Evolutionary conservation across 805 yeast species (phyloP).

Genomic region (Candida patagonica): DNA sequence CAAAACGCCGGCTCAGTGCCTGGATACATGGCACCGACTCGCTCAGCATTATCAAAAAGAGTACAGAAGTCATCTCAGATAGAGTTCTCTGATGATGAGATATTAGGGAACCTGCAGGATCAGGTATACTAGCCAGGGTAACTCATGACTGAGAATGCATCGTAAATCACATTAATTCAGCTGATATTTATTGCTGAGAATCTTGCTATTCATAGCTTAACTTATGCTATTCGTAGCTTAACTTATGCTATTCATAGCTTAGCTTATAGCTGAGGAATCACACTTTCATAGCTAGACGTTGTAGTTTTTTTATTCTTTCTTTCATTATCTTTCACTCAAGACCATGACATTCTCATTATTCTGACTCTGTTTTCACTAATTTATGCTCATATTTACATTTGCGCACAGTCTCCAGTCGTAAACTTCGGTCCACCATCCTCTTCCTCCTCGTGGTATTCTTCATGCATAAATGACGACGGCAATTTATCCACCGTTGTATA

Average conservation of each 20-base stretch:
- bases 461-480: not conserved
- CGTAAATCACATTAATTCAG: no score
- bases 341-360: no score
- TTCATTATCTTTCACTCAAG: no score
- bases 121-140: not conserved
- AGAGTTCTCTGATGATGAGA: not conserved
- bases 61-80: not conserved
- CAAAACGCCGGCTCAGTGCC: not conserved
- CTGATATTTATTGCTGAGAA: no score
- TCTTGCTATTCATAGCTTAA: no score
- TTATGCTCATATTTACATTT: slow-evolving; percentile 1
- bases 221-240: no score
- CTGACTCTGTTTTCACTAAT: no score
- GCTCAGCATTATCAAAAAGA: slow-evolving; percentile 1
- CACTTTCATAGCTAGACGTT: no score
- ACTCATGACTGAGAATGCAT: no score
- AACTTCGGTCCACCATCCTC: not conserved
- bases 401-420: not conserved
- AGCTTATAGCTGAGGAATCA: no score
- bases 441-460: slow-evolving; percentile 3
- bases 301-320: no score
- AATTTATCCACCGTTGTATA: slow-evolving; percentile 3
- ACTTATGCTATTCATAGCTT: no score
- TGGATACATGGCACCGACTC: slow-evolving; percentile 1
- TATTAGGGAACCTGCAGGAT: not conserved